phyloP scores from a whole-genome alignment of 2,329 filamentous ascomycete species.

The Verticillium dahliae region DNA sequence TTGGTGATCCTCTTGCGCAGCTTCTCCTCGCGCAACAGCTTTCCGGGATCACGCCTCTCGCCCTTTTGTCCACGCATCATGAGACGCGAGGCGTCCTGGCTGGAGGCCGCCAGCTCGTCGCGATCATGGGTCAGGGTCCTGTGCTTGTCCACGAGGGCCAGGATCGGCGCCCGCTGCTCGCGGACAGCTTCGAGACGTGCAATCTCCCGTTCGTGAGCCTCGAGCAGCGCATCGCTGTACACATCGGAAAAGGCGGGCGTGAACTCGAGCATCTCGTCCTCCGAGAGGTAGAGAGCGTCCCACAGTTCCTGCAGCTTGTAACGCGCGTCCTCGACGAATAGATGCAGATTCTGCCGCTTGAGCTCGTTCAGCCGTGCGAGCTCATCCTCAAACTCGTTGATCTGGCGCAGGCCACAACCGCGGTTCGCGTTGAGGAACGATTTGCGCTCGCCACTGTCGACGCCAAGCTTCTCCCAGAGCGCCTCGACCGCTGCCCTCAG shows the following conservation, averaged over 20 bases:
- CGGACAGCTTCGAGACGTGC: constrained; percentile 70
- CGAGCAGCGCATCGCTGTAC: constrained; percentile 89
- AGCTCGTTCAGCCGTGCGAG: constrained; percentile 79
- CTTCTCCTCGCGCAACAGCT: constrained; percentile 92
- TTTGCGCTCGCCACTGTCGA: constrained; percentile 78
- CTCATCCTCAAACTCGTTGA: constrained; percentile 96
- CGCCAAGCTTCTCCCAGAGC: constrained; percentile 81
- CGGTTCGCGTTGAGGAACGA: constrained; percentile 80
- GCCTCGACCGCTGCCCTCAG: constrained; percentile 72
- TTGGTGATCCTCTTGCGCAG: constrained; percentile 94
- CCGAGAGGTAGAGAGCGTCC: constrained; percentile 89
- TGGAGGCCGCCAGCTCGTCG: constrained; percentile 80
- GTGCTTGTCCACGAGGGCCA: constrained; percentile 79
- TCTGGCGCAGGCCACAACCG: constrained; percentile 82
- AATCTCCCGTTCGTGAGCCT: constrained; percentile 92
- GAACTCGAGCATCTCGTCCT: constrained; percentile 98
- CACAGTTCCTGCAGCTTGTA: constrained; percentile 89
- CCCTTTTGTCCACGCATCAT: constrained; percentile 90
- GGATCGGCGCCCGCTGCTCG: constrained; percentile 79
- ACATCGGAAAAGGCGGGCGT: constrained; percentile 96
- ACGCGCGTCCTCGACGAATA: constrained; percentile 93
- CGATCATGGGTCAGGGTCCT: constrained; percentile 77
- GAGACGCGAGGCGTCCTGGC: constrained; percentile 88
- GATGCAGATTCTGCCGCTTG: constrained; percentile 88
- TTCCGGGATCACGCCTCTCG: constrained; percentile 88